phyloP scores from a whole-genome alignment of 768 basidiomycete species.

The Gloeophyllum trabeum region DNA sequence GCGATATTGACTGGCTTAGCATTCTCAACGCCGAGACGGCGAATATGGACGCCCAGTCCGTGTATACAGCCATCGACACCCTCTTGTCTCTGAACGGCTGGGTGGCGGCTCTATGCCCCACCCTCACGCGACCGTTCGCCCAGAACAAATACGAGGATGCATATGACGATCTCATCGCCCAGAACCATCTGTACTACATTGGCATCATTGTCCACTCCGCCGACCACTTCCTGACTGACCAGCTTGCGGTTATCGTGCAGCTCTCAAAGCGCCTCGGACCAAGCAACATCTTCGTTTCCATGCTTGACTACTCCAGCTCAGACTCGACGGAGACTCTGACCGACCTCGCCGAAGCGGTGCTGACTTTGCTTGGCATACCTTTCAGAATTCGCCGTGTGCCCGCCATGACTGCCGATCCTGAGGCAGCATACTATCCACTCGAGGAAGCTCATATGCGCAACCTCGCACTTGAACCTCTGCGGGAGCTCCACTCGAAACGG shows the following conservation, averaged over 20 bases:
- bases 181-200: slow-evolving; percentile 85
- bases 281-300: slow-evolving; percentile 88
- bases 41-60: slow-evolving; percentile 83
- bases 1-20: slow-evolving; percentile 24
- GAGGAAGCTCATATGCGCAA: slow-evolving; percentile 95
- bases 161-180: slow-evolving; percentile 79
- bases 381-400: slow-evolving; percentile 89
- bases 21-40: slow-evolving; percentile 77
- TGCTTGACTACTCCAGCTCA: slow-evolving; percentile 93
- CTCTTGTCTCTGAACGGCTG: slow-evolving; percentile 94
- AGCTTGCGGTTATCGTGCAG: slow-evolving; percentile 95
- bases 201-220: slow-evolving; percentile 95
- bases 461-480: slow-evolving; percentile 81
- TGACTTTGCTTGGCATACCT: slow-evolving; percentile 86
- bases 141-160: slow-evolving; percentile 78
- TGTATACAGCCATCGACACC: slow-evolving; percentile 84
- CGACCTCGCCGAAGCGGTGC: slow-evolving; percentile 90
- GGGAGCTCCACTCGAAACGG: slow-evolving; percentile 67
- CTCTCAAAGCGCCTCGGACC: slow-evolving; percentile 86
- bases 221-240: slow-evolving; percentile 98
- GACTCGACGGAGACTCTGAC: slow-evolving; percentile 92
- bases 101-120: slow-evolving; percentile 94
- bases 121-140: slow-evolving; percentile 88
- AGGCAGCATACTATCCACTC: slow-evolving; percentile 86
- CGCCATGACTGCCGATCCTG: slow-evolving; percentile 83